Percentiles rank a stretch among this genome's conserved stretches.
Evolutionary conservation across 106 monocot species (phyloP).

Genomic region (Dioscorea alata): DNA sequence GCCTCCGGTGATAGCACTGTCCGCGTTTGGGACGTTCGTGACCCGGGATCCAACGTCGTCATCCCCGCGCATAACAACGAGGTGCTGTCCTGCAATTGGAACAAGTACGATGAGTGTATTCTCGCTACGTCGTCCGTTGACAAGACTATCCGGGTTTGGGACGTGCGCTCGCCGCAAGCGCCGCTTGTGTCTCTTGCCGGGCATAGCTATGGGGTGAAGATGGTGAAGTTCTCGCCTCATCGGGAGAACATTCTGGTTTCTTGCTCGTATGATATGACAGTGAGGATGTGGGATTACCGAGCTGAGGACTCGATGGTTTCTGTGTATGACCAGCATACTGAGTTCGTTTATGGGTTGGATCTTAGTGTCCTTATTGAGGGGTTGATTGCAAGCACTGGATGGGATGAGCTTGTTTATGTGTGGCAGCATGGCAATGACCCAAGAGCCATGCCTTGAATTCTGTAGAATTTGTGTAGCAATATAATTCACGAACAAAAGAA

Average conservation of each 20-base stretch:
- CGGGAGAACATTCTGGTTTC: conserved; percentile 54
- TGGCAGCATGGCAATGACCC: conserved; percentile 96
- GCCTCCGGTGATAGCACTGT: conserved; percentile 81
- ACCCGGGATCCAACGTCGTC: conserved; percentile 59
- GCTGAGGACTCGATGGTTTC: conserved; percentile 56
- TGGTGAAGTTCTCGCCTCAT: conserved; percentile 83
- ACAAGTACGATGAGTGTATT: conserved; percentile 82
- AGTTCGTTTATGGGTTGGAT: conserved; percentile 82
- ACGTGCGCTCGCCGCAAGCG: conserved; percentile 49
- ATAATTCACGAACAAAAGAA: too few relatives aligned
- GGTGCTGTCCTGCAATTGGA: conserved; percentile 86
- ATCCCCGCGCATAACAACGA: conserved; percentile 91
- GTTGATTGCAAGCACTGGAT: conserved; percentile 77
- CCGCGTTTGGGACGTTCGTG: conserved; percentile 90
- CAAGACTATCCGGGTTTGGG: conserved; percentile 86
- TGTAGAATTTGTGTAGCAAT: background rate
- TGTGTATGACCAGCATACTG: conserved; percentile 81
- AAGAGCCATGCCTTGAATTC: conserved; percentile 22
- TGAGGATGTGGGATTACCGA: conserved; percentile 79
- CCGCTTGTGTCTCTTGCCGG: conserved; percentile 67
- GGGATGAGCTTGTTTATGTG: conserved; percentile 90
- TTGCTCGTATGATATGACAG: conserved; percentile 92
- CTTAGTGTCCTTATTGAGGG: conserved; percentile 96
- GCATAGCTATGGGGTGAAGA: conserved; percentile 79
- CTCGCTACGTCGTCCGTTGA: conserved; percentile 84